Base-by-base conservation (phyloP, 2,329 filamentous ascomycete genomes). In the Aspergillus calidoustus region DNA sequence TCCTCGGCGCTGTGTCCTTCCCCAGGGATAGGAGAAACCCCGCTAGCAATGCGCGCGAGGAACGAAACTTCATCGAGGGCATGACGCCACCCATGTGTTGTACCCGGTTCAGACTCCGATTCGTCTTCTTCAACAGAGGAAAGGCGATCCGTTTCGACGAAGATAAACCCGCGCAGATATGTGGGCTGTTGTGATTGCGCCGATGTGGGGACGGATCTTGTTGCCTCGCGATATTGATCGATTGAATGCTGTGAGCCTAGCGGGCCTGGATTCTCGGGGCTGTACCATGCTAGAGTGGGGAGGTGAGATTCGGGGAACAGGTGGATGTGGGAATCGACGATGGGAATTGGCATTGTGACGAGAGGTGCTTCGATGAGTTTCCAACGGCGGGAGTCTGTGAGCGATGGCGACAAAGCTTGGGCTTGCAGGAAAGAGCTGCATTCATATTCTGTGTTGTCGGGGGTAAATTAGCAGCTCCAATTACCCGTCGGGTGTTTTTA, bases 311-410 rank as follows among this genome's bases (percentile, higher is more conserved):
- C 77, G 49, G 92, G 91, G 82, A 88, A 97, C 72, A 97, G 87
- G 80, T 97, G 93, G 78, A 97, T 90, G 82, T 97, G 94, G 44
- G 92, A 90, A 81, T 97, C 93, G 77, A 97, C 87, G 72, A 96
- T 89, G 30, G 86, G 75, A 53, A 69, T 71, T 2, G 69, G 48
- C 71, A 74, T 76, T 46, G 34, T 62, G 34, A 2, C 19, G 7
- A 15, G 51, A 17, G 3, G 23, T 15, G 44, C 6, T 9, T n/a
- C 22, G 11, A 47, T 22, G n/a, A 28, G 25, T 28, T 19, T 19
- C 19, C 25, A 7, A 28, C 25, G 4, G 4, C 6, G 25, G 25
- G 6, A 47, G n/a, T 41, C 11, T 19, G 9, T 41, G n/a, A 23
- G 19, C 17, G 19, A 38, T 7, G 19, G 38, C 15, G 25, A 19